Conservation (phyloP, 306 rosid genomes). For the Cicer arietinum region DNA sequence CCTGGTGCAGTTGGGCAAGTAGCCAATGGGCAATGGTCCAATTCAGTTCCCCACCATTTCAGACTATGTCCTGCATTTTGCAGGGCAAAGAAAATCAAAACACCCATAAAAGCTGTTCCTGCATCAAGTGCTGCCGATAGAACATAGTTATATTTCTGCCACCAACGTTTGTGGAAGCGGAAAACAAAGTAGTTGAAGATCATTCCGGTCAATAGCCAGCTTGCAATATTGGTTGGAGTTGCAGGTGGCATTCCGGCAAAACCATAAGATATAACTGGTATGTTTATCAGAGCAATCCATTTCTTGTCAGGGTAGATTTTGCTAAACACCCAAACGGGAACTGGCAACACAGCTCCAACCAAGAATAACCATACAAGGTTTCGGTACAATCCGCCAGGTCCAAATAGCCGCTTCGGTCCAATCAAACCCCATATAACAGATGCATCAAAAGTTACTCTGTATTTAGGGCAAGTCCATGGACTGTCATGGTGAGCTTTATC, state of each 20-base stretch:
- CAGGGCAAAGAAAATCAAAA: constrained; percentile 75
- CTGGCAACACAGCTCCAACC: constrained; percentile 84
- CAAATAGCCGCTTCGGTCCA: constrained; percentile 84
- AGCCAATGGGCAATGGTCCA: constrained; percentile 92
- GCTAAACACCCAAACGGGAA: constrained; percentile 87
- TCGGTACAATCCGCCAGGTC: constrained; percentile 85
- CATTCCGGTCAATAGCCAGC: constrained; percentile 93
- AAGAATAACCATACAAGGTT: constrained; percentile 91
- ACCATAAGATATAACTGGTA: constrained; percentile 89
- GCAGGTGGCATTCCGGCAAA: constrained; percentile 99
- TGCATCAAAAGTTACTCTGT: constrained; percentile 91
- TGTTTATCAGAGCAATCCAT: constrained; percentile 90
- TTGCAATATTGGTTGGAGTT: constrained; percentile 92
- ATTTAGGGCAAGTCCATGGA: constrained; percentile 99
- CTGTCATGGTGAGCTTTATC: constrained; percentile 73
- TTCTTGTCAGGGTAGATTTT: constrained; percentile 81
- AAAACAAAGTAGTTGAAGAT: constrained; percentile 91
- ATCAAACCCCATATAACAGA: constrained; percentile 98
- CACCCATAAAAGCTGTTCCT: constrained; percentile 98
- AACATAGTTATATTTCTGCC: constrained; percentile 95
- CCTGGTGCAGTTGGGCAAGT: constrained; percentile 92
- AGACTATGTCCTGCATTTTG: constrained; percentile 68
- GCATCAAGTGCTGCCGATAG: constrained; percentile 96
- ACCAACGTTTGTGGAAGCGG: constrained; percentile 83
- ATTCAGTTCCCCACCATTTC: constrained; percentile 89